Evolutionary conservation across 2,329 filamentous ascomycete species (phyloP), one percentile per base, ranked within the genome.

Genomic region (Chaetomiaceae sp.): DNA sequence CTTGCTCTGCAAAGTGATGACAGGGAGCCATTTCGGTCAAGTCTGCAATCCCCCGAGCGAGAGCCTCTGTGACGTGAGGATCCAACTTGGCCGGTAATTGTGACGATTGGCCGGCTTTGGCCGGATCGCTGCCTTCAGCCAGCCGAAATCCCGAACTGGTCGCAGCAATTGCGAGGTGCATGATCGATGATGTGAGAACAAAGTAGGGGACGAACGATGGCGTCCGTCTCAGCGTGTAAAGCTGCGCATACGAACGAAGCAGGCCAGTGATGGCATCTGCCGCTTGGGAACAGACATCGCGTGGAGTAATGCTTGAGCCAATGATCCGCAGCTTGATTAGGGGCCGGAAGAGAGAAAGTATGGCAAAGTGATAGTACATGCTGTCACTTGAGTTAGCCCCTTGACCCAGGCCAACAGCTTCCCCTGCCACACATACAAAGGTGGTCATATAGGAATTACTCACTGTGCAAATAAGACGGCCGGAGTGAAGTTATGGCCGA

Each of bases 391-490:
- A 2, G 47, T 44, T 11, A 43, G 40, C 25, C 2, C 27, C 7
- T 11, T 9, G 16, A n/a, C 20, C 13, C 6, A 16, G 2, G 8
- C 8, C 38, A 41, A 14, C 5, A 20, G 13, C 11, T 6, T 34
- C 13, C 18, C n/a, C n/a, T n/a, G 4, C 40, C 14, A 27, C 13
- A 9, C 14, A 55, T 48, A 4, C 9, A 42, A 30, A 25, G 16
- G 14, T 7, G 18, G 7, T 8, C 18, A n/a, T 14, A 30, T 20
- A 11, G 11, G 36, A 16, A 20, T 8, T 2, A 76, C 86, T 74
- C 73, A 89, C 86, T 90, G 86, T 33, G 86, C 78, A 56, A 87
- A 85, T 18, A 90, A 70, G 32, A 89, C 85, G 41, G 87, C 83
- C 10, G 87, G 86, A 3, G 86, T 85, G 48, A 87, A 87, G 59